Evolutionary conservation across 495 filamentous ascomycete genomes (phyloP), one percentile per base, ranked within the genome.

Genomic region (Letharia lupina): DNA sequence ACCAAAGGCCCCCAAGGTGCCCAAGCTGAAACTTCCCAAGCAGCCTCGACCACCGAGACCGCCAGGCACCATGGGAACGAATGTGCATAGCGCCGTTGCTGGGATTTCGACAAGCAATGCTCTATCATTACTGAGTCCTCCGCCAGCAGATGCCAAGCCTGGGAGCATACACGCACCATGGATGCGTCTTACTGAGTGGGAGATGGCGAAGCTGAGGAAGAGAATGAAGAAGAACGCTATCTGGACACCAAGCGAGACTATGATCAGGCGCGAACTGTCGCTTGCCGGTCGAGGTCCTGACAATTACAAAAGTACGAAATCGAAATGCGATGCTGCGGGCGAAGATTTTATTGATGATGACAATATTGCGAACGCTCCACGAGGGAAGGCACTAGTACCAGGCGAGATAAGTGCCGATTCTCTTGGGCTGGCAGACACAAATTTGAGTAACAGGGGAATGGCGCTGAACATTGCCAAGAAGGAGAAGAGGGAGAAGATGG

Each of bases 181-280:
- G 94, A 81, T 93, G 67, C 88, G 91, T 62, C 82, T 98, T 48
- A 97, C 92, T 0, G 84, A 88, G 37, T 97, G 87, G 76, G 94
- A 98, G 70, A 91, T 98, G 78, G 93, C 91, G 5, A 87, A 86
- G 61, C 80, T 98, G 18, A 83, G 94, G 58, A 98, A 98, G 77
- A 84, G 91, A 62, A 98, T 98, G 94, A 98, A 98, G 79, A 98
- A 98, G 83, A 98, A 98, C 70, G 90, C 93, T 0, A 86, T 92
- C 10, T 98, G 94, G 94, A 87, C 87, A 47, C 94, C 94, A 0
- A 96, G 91, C 70, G 91, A 95, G 67, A 96, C 95, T 0, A 98
- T 98, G 94, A 93, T 98, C 56, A 84, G 91, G 33, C 84, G 93
- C 16, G 92, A 98, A 74, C 82, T 98, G 12, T 87, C 87, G 56